Evolutionary conservation across 176 grass and related monocot genomes (phyloP).

Genomic region (Ensete glaucum): DNA sequence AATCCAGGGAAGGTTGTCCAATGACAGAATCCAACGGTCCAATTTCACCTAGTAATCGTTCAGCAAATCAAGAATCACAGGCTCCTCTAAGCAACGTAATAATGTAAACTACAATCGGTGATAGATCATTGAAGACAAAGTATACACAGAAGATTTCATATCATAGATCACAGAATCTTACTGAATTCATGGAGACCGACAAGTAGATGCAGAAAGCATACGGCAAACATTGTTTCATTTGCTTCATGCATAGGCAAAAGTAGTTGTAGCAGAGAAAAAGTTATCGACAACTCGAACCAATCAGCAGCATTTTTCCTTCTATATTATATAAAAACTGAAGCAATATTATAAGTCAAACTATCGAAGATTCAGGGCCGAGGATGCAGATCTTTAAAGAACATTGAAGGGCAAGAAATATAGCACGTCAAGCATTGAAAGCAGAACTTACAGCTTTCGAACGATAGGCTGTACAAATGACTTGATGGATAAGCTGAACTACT

Average conservation of each 20-base stretch:
- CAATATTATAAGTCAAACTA: not conserved
- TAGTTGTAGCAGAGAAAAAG: not conserved
- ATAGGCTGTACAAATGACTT: constrained; percentile 4
- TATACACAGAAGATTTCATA: not conserved
- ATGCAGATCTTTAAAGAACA: not conserved
- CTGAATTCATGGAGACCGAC: not conserved
- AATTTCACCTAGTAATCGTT: not conserved
- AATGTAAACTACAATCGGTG: not conserved
- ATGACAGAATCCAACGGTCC: too few relatives aligned
- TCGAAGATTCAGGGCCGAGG: not conserved
- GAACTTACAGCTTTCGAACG: not conserved
- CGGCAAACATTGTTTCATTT: not conserved
- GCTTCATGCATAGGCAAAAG: not conserved
- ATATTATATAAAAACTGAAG: not conserved
- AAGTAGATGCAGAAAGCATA: not conserved
- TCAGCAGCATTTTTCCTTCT: not conserved
- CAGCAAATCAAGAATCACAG: not conserved
- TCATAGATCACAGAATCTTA: not conserved
- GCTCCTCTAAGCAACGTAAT: not conserved
- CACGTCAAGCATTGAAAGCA: not conserved
- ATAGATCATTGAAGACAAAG: not conserved
- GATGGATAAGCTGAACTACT: not conserved
- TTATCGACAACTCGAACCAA: not conserved
- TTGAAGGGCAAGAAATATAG: not conserved
- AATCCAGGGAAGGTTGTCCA: too few relatives aligned